These are phyloP conservation scores for Neoconidiobolus thromboides DNA, from an alignment of 371 early-diverging fungal species.

Conservation along the genomic window DNA sequence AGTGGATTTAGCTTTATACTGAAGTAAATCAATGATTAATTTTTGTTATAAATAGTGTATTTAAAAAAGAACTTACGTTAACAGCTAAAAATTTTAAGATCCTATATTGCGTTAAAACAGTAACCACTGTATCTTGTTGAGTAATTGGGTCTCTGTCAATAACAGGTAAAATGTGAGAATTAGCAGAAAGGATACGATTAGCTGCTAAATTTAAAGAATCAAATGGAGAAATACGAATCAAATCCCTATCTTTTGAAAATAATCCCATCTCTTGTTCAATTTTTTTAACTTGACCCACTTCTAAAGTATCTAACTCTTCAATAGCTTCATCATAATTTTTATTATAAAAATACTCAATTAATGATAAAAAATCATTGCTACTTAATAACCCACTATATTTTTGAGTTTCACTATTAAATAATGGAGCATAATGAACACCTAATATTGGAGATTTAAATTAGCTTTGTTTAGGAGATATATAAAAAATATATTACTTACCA, in stretches of 20 bases:
- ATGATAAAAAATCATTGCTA: constrained; percentile 77
- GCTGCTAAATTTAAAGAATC: constrained; percentile 68
- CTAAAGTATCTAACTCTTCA: constrained; percentile 65
- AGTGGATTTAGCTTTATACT: constrained; percentile 21
- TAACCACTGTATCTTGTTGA: constrained; percentile 67
- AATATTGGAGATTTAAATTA: constrained; percentile 3
- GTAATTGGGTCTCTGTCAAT: constrained; percentile 58
- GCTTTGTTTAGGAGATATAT: not conserved
- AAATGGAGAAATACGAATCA: constrained; percentile 33
- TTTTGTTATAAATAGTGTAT: not conserved
- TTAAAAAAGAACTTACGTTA: constrained; percentile 32
- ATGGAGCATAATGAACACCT: constrained; percentile 86
- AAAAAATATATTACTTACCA: constrained; percentile 24
- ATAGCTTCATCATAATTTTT: constrained; percentile 59
- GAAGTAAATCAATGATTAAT: not conserved
- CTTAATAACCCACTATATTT: constrained; percentile 82
- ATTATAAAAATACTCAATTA: constrained; percentile 77
- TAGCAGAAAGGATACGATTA: constrained; percentile 46
- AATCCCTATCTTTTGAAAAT: constrained; percentile 37
- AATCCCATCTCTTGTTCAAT: constrained; percentile 25
- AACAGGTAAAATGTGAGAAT: constrained; percentile 69
- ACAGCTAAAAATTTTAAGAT: constrained; percentile 78
- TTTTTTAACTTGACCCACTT: constrained; percentile 50
- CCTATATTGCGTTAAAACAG: constrained; percentile 76
- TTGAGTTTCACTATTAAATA: constrained; percentile 66